Percentiles rank a stretch among this genome's conserved stretches.
phyloP scores from a whole-genome alignment of 2,329 filamentous ascomycete genomes.

The Grosmannia huntii region DNA sequence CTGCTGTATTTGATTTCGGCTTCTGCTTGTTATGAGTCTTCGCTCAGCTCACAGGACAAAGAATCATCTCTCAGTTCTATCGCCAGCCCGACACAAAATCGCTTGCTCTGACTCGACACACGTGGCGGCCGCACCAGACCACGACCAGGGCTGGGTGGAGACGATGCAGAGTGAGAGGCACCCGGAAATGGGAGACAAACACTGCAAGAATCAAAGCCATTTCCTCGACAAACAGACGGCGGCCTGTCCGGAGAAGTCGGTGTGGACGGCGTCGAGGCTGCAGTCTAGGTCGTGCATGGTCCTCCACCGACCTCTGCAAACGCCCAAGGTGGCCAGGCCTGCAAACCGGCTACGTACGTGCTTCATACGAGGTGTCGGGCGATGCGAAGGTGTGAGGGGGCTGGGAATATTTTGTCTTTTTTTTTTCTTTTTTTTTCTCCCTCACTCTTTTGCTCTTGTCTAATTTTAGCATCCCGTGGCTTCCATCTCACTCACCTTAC shows the following conservation, averaged over 20 bases:
- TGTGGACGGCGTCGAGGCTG: not conserved
- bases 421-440: not conserved
- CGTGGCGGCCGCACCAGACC: conserved; percentile 26
- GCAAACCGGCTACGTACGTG: not conserved
- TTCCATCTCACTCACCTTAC: not conserved
- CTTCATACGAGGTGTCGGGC: not conserved
- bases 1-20: too few species aligned
- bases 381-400: not conserved
- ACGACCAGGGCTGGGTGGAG: not conserved
- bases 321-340: not conserved
- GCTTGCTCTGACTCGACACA: conserved; percentile 39
- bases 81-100: not conserved
- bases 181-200: not conserved
- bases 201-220: not conserved
- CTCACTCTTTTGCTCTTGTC: not conserved
- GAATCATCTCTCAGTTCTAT: too few species aligned
- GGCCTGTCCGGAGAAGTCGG: not conserved
- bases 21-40: not conserved
- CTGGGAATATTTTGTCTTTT: not conserved
- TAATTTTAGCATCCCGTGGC: not conserved
- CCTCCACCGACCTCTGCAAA: not conserved
- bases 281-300: not conserved
- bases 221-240: not conserved
- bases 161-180: not conserved
- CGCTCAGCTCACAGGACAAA: too few species aligned